phyloP scores from a whole-genome alignment of 2,329 filamentous ascomycete genomes.

The Apiospora pterosperma region DNA sequence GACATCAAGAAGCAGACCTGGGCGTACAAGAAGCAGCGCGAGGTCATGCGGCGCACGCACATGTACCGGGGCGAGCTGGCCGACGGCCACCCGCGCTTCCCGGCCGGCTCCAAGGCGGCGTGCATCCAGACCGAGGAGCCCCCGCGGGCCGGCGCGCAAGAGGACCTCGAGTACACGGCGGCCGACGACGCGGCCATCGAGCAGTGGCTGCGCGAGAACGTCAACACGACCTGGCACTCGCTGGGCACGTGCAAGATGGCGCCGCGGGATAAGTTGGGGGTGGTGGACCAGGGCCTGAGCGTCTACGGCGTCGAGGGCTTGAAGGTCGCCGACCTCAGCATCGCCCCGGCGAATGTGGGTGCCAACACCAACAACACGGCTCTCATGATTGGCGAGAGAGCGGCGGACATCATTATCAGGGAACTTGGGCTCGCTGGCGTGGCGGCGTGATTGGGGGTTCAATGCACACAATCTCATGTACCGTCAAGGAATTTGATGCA shows the following conservation, averaged over 20 bases:
- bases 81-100: constrained; percentile 41
- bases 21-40: constrained; percentile 64
- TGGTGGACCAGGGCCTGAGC: constrained; percentile 31
- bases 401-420: constrained; percentile 30
- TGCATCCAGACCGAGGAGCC: constrained; percentile 22
- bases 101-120: constrained; percentile 35
- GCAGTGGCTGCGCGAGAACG: constrained; percentile 27
- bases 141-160: constrained; percentile 23
- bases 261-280: constrained; percentile 27
- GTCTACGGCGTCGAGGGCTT: constrained; percentile 33
- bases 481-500: no score
- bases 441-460: neutral
- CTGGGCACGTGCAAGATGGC: constrained; percentile 36
- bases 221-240: constrained; percentile 34
- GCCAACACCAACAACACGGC: constrained; percentile 44
- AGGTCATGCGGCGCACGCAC: constrained; percentile 53
- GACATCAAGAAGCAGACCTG: constrained; percentile 58
- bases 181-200: constrained; percentile 42
- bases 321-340: constrained; percentile 30
- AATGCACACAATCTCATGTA: no score
- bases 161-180: constrained; percentile 41
- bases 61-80: constrained; percentile 46
- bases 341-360: constrained; percentile 26
- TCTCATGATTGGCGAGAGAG: constrained; percentile 41
- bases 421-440: constrained; percentile 19